Percentiles rank a stretch among this genome's conserved stretches.
Evolutionary conservation across 2,329 filamentous ascomycete genomes (phyloP).

Genomic region (Exophiala sp.): DNA sequence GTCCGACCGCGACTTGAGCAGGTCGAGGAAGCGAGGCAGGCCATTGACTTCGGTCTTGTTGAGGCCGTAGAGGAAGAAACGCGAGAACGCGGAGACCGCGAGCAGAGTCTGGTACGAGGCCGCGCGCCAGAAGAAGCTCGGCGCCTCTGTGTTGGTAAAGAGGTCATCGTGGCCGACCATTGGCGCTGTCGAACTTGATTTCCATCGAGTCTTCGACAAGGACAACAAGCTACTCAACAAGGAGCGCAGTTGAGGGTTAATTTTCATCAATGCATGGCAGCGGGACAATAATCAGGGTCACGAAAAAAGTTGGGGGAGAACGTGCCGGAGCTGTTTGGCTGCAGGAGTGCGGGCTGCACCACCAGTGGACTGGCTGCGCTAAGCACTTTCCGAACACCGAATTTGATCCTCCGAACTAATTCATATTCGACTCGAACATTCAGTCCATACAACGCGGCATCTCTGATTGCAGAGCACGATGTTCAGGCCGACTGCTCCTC

Average conservation of each 20-base stretch:
- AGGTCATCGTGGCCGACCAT: constrained; percentile 37
- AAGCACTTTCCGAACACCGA: background rate
- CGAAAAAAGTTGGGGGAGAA: background rate
- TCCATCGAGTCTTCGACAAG: constrained; percentile 5
- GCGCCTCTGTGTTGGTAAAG: constrained; percentile 41
- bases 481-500: constrained; percentile 76
- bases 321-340: constrained; percentile 10
- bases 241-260: background rate
- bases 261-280: background rate
- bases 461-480: constrained; percentile 47
- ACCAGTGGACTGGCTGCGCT: no score
- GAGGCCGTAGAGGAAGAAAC: constrained; percentile 70
- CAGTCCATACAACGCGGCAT: background rate
- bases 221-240: background rate
- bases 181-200: constrained; percentile 6
- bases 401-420: background rate
- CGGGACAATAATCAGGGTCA: background rate
- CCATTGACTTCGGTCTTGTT: constrained; percentile 75
- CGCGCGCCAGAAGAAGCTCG: constrained; percentile 60
- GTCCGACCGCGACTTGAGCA: constrained; percentile 71
- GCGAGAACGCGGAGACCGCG: constrained; percentile 65
- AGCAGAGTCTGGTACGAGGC: constrained; percentile 74
- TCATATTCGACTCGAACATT: background rate
- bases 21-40: constrained; percentile 67
- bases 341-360: background rate